These are phyloP conservation scores for Hyaloscypha hepaticicola DNA, from an alignment of 495 filamentous ascomycete genomes.

Conservation along the genomic window DNA sequence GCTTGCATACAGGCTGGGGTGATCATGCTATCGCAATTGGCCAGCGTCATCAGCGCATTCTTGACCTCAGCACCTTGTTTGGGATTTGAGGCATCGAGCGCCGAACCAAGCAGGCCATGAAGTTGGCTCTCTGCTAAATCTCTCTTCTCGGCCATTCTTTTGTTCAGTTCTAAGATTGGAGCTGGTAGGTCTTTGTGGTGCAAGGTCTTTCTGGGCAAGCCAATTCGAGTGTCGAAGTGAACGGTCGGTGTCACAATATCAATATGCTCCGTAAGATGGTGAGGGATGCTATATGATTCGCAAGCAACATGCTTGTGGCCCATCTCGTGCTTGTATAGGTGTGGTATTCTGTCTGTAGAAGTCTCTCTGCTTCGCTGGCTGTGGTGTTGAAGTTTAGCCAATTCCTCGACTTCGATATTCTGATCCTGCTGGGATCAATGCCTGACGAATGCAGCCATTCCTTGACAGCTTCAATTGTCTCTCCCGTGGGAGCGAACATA, in stretches of 20 bases:
- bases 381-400: slow-evolving; percentile 54
- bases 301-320: slow-evolving; percentile 39
- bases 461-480: slow-evolving; percentile 41
- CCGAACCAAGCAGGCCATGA: slow-evolving; percentile 20
- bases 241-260: slow-evolving; percentile 28
- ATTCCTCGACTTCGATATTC: slow-evolving; percentile 45
- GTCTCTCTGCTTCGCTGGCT: slow-evolving; percentile 50
- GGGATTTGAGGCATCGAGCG: slow-evolving; percentile 27
- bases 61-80: slow-evolving; percentile 34
- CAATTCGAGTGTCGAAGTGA: slow-evolving; percentile 27
- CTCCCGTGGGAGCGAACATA: slow-evolving; percentile 44
- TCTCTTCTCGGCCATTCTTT: slow-evolving; percentile 8
- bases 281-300: slow-evolving; percentile 25
- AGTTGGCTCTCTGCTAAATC: neutral
- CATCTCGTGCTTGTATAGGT: slow-evolving; percentile 52
- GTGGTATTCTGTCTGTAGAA: slow-evolving; percentile 58
- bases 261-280: slow-evolving; percentile 24
- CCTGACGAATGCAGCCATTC: slow-evolving; percentile 50
- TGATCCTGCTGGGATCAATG: slow-evolving; percentile 45
- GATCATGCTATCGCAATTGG: slow-evolving; percentile 36
- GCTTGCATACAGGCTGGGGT: slow-evolving; percentile 38
- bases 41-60: slow-evolving; percentile 35
- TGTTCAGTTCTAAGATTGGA: slow-evolving; percentile 21
- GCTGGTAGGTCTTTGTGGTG: slow-evolving; percentile 17
- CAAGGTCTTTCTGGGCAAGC: slow-evolving; percentile 5